Evolutionary conservation across 1,284 basidiomycete genomes (phyloP).

Genomic region (Boletus calvinii): DNA sequence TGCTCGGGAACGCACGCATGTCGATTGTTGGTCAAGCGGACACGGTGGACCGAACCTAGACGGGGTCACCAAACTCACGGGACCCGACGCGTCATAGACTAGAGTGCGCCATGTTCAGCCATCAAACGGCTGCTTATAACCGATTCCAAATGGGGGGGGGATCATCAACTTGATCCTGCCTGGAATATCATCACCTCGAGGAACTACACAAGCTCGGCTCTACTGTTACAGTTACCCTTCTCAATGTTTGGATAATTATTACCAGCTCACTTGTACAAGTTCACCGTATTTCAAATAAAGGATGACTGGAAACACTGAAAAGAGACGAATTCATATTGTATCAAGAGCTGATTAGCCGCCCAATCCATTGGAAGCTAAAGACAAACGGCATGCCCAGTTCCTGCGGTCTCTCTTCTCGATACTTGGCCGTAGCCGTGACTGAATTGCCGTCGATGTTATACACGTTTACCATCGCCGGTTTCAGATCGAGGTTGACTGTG

Average conservation of each 20-base stretch:
- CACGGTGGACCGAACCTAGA: neutral
- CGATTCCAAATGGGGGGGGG: slow-evolving; percentile 2
- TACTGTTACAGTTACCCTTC: neutral
- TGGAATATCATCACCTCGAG: slow-evolving; percentile 5
- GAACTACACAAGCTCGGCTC: neutral
- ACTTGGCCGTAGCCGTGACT: slow-evolving; percentile 12
- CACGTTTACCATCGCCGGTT: slow-evolving; percentile 30
- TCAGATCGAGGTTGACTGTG: slow-evolving; percentile 62
- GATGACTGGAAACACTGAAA: neutral
- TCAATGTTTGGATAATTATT: neutral
- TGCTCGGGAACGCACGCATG: slow-evolving; percentile 12
- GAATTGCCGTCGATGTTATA: slow-evolving; percentile 26
- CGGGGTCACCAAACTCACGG: neutral
- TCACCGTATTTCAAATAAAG: neutral
- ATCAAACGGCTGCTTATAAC: neutral
- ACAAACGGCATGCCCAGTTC: slow-evolving; percentile 72
- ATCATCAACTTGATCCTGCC: slow-evolving; percentile 2
- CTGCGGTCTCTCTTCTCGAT: slow-evolving; percentile 45
- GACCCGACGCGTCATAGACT: neutral
- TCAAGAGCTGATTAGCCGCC: slow-evolving; percentile 70
- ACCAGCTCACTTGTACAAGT: slow-evolving; percentile 3
- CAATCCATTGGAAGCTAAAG: slow-evolving; percentile 43
- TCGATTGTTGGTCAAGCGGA: slow-evolving; percentile 1
- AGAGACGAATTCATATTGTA: slow-evolving; percentile 37
- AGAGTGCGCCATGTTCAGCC: neutral